Conservation (phyloP, 73 alveolate genomes). For the Blepharisma japonicum region DNA sequence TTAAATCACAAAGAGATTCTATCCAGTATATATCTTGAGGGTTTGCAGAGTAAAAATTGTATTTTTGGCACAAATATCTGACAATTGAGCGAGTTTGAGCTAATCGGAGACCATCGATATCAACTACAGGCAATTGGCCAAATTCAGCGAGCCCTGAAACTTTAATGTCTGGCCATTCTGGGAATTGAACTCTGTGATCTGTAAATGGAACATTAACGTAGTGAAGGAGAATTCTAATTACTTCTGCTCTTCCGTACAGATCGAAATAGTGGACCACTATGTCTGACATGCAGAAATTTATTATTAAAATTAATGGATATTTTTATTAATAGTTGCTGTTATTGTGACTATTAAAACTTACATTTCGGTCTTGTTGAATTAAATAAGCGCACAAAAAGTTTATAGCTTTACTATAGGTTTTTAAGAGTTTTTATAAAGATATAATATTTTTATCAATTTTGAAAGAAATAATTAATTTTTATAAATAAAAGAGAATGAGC, state of each 20-base stretch:
- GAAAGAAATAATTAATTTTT: too few species aligned
- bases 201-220: conserved; percentile 34
- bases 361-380: too few species aligned
- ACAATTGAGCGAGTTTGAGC: conserved; percentile 60
- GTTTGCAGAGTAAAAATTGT: conserved; percentile 57
- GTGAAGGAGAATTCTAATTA: conserved; percentile 37
- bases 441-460: too few species aligned
- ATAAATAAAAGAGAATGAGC: too few species aligned
- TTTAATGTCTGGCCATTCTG: conserved; percentile 28
- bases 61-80: conserved; percentile 55
- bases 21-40: conserved; percentile 57
- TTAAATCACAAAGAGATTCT: conserved; percentile 49
- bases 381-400: too few species aligned
- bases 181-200: conserved; percentile 32
- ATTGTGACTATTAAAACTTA: too few species aligned
- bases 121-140: conserved; percentile 67
- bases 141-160: conserved; percentile 33
- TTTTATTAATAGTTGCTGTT: too few species aligned
- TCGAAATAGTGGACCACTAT: conserved; percentile 38
- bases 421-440: too few species aligned
- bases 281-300: neutral
- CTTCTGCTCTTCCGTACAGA: conserved; percentile 40
- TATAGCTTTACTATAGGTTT: too few species aligned
- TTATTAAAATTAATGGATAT: neutral
- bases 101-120: conserved; percentile 53